phyloP scores from a whole-genome alignment of 768 basidiomycete genomes.

The Russula virescens region DNA sequence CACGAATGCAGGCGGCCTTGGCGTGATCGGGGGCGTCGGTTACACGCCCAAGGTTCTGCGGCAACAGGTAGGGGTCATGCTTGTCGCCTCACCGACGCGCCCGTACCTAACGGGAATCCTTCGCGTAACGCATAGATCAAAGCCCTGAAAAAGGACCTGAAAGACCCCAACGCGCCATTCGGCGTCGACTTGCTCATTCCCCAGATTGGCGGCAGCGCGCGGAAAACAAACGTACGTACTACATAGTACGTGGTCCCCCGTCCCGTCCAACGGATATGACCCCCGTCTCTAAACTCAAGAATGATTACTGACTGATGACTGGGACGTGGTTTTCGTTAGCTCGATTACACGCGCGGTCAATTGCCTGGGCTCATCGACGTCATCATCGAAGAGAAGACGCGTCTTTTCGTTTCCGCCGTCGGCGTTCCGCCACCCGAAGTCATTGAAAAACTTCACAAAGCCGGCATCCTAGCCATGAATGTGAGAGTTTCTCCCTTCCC shows the following conservation, averaged over 20 bases:
- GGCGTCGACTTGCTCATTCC: constrained; percentile 90
- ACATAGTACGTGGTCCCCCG: too few species aligned
- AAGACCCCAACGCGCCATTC: constrained; percentile 74
- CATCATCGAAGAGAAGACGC: constrained; percentile 85
- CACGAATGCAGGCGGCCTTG: constrained; percentile 88
- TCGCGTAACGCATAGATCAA: constrained; percentile 45
- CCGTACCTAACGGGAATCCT: too few species aligned
- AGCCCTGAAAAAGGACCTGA: constrained; percentile 64
- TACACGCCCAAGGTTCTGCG: constrained; percentile 80
- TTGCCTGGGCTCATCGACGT: constrained; percentile 80
- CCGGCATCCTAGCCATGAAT: constrained; percentile 86
- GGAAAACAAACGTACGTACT: constrained; percentile 81
- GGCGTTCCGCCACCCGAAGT: constrained; percentile 79
- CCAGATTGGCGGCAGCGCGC: constrained; percentile 77
- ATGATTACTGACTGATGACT: too few species aligned
- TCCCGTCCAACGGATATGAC: too few species aligned
- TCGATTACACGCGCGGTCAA: constrained; percentile 86
- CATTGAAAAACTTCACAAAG: constrained; percentile 77
- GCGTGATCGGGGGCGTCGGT: constrained; percentile 87
- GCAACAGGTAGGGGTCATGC: constrained; percentile 50
- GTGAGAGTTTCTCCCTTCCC: constrained; percentile 31
- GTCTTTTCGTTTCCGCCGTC: constrained; percentile 87
- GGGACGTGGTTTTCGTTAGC: constrained; percentile 44
- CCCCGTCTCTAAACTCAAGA: too few species aligned
- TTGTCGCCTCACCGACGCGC: too few species aligned